Evolutionary conservation across 768 basidiomycete genomes (phyloP).

Genomic region (Cystobasidium tubakii): DNA sequence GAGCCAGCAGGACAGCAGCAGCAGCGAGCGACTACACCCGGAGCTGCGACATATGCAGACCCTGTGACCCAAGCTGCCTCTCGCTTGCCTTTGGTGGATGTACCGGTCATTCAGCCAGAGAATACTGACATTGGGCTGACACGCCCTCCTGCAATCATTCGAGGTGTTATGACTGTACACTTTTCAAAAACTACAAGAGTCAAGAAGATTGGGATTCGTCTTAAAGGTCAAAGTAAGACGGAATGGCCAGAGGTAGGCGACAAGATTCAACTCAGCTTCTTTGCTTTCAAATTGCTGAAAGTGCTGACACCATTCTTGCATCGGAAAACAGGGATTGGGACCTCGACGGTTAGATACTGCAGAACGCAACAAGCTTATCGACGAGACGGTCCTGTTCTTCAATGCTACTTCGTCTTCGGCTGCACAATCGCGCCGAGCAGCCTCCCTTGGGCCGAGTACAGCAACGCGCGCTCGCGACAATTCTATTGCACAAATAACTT

Average conservation of each 20-base stretch:
- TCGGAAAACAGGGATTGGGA: conserved; percentile 56
- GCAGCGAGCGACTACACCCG: background rate
- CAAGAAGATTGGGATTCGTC: conserved; percentile 72
- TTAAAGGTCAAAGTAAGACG: conserved; percentile 65
- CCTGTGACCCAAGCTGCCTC: background rate
- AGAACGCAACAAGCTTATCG: conserved; percentile 71
- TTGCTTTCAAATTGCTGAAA: conserved; percentile 14
- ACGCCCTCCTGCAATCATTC: conserved; percentile 56
- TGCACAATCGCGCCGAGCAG: conserved; percentile 54
- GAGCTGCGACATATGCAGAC: background rate
- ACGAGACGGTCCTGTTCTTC: conserved; percentile 67
- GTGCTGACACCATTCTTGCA: background rate
- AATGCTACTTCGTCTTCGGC: conserved; percentile 53
- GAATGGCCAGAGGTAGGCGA: conserved; percentile 70
- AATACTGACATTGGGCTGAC: conserved; percentile 40
- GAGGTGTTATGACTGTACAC: conserved; percentile 62
- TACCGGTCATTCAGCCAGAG: conserved; percentile 12
- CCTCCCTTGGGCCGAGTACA: conserved; percentile 54
- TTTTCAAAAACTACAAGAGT: conserved; percentile 75
- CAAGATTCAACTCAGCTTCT: background rate
- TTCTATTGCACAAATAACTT: background rate
- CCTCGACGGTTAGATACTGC: conserved; percentile 66
- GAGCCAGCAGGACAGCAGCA: background rate
- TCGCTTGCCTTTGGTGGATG: background rate
- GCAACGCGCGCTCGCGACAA: background rate